These are phyloP conservation scores for Sindora glabra DNA, from an alignment of 306 rosid species.

Conservation along the genomic window DNA sequence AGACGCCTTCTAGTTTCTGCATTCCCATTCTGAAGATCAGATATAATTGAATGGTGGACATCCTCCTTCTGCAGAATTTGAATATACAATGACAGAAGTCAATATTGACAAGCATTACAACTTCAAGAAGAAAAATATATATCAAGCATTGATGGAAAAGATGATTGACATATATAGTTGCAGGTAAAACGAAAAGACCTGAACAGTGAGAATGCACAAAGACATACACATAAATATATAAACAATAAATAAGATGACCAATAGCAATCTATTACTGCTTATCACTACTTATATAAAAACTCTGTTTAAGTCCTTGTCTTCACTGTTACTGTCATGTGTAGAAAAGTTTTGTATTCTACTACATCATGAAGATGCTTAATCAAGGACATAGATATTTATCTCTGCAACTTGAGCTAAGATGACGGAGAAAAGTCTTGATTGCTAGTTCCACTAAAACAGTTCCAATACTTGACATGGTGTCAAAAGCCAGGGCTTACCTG, in stretches of 20 bases:
- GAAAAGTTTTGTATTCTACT: not conserved
- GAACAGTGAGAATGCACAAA: not conserved
- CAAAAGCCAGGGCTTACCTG: constrained; percentile 49
- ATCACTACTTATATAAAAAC: constrained; percentile 1
- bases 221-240: not conserved
- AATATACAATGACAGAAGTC: constrained; percentile 15
- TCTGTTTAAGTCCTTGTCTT: not conserved
- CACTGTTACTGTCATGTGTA: not conserved
- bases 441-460: constrained; percentile 1
- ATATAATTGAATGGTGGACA: constrained; percentile 93
- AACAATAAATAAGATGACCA: not conserved
- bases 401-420: not conserved
- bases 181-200: not conserved
- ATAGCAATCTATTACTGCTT: not conserved
- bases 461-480: constrained; percentile 7
- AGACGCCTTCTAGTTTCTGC: constrained; percentile 96
- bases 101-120: constrained; percentile 6
- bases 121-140: not conserved
- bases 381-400: not conserved
- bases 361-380: not conserved
- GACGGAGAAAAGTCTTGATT: not conserved
- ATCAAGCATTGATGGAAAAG: constrained; percentile 17
- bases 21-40: constrained; percentile 97
- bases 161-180: not conserved
- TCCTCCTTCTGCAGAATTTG: constrained; percentile 75